Conservation (phyloP, 2,329 filamentous ascomycete genomes). For the Cladobotryum mycophilum region DNA sequence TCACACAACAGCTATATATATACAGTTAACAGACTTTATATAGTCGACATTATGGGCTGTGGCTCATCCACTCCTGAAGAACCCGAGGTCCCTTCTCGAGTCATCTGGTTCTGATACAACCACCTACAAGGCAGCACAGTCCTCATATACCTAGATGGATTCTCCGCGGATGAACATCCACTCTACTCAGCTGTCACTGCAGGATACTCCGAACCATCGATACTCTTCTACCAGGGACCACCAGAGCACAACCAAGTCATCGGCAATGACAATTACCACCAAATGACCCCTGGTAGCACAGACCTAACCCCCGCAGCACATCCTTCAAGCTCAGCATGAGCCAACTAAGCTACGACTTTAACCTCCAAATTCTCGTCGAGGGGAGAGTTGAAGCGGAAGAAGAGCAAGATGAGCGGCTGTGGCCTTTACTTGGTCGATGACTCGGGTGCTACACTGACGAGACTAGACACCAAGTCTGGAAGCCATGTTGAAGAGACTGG, state of each 20-base stretch:
- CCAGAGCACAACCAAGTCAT: conserved; percentile 12
- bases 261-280: conserved; percentile 17
- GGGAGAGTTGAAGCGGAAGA: conserved; percentile 24
- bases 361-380: conserved; percentile 10
- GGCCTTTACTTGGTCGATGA: conserved; percentile 15
- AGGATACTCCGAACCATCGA: conserved; percentile 11
- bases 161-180: conserved; percentile 14
- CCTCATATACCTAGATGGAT: conserved; percentile 12
- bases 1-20: background rate
- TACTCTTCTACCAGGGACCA: conserved; percentile 14
- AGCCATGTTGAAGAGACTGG: conserved; percentile 12
- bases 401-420: conserved; percentile 13
- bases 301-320: conserved; percentile 16
- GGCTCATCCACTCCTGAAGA: conserved; percentile 2
- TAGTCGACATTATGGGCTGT: conserved; percentile 1
- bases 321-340: conserved; percentile 16
- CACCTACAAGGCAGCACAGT: conserved; percentile 7
- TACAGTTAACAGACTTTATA: background rate
- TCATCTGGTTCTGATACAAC: conserved; percentile 2
- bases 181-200: conserved; percentile 16
- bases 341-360: conserved; percentile 14
- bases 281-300: conserved; percentile 11
- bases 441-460: conserved; percentile 15
- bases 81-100: background rate
- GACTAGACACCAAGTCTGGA: conserved; percentile 13